These are phyloP conservation scores for Starmerella vaccinii DNA, from an alignment of 805 yeast genomes.

Conservation along the genomic window DNA sequence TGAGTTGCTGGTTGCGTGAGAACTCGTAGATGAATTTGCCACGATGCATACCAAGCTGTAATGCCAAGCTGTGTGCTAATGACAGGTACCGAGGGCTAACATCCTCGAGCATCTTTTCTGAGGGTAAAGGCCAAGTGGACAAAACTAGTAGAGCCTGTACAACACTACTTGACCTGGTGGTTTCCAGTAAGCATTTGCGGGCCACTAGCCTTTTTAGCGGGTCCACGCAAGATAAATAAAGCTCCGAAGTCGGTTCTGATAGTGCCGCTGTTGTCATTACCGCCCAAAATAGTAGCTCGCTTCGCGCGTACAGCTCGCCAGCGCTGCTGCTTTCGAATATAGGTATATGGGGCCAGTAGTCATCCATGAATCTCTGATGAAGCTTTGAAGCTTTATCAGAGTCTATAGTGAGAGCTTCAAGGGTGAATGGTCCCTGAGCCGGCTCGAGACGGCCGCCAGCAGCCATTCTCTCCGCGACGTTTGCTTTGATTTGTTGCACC, in stretches of 20 bases:
- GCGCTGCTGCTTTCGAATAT: conserved; percentile 63
- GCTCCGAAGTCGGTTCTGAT: conserved; percentile 76
- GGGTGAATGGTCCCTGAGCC: conserved; percentile 22
- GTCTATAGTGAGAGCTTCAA: conserved; percentile 67
- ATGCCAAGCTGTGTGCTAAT: conserved; percentile 69
- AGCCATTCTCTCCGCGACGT: conserved; percentile 21
- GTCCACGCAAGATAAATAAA: conserved; percentile 65
- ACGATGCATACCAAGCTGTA: conserved; percentile 81
- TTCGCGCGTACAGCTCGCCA: conserved; percentile 67
- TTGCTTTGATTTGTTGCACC: conserved; percentile 15
- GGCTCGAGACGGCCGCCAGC: conserved; percentile 19
- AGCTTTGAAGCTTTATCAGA: conserved; percentile 58
- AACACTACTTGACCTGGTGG: conserved; percentile 88
- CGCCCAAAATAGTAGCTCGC: conserved; percentile 82
- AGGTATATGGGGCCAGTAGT: conserved; percentile 69
- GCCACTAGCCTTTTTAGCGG: conserved; percentile 78
- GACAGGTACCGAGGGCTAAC: conserved; percentile 83
- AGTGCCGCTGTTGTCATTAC: conserved; percentile 77
- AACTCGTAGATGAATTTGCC: conserved; percentile 88
- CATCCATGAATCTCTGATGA: conserved; percentile 56
- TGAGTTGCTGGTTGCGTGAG: conserved; percentile 74
- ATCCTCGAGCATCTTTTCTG: conserved; percentile 84
- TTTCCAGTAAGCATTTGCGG: conserved; percentile 84
- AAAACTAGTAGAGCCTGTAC: conserved; percentile 81
- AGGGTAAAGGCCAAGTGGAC: conserved; percentile 86